Evolutionary conservation across 495 filamentous ascomycete species (phyloP).

Genomic region (Neurospora sp.): DNA sequence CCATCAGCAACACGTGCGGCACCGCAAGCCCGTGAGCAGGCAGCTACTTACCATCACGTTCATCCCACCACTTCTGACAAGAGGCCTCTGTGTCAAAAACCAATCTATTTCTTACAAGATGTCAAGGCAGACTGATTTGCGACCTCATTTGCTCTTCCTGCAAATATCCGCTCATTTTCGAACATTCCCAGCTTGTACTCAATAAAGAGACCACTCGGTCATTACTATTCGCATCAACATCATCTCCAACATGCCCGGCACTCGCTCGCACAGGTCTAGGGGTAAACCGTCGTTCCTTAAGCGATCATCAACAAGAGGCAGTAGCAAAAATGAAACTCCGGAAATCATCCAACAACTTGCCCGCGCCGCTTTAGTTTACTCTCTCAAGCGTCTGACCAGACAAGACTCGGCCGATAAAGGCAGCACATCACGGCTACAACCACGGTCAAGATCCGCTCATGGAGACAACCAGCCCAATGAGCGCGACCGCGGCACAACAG

Average conservation of each 20-base stretch:
- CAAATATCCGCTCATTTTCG: background rate
- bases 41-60: background rate
- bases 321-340: background rate
- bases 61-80: background rate
- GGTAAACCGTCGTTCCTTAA: background rate
- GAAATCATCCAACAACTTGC: slow-evolving; percentile 16
- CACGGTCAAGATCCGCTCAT: background rate
- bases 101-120: background rate
- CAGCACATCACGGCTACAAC: background rate
- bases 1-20: background rate
- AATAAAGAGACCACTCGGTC: background rate
- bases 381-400: slow-evolving; percentile 11
- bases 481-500: background rate
- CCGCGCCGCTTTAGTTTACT: slow-evolving; percentile 16
- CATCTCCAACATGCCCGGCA: background rate
- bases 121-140: background rate
- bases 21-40: background rate
- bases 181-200: background rate
- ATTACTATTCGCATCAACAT: background rate
- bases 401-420: background rate
- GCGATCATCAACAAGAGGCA: background rate
- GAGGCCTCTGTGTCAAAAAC: background rate
- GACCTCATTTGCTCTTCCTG: background rate
- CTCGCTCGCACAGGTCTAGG: background rate
- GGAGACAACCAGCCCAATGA: slow-evolving; percentile 1